phyloP scores from a whole-genome alignment of 1,139 yeast genomes.

The Debaryomyces sp. region DNA sequence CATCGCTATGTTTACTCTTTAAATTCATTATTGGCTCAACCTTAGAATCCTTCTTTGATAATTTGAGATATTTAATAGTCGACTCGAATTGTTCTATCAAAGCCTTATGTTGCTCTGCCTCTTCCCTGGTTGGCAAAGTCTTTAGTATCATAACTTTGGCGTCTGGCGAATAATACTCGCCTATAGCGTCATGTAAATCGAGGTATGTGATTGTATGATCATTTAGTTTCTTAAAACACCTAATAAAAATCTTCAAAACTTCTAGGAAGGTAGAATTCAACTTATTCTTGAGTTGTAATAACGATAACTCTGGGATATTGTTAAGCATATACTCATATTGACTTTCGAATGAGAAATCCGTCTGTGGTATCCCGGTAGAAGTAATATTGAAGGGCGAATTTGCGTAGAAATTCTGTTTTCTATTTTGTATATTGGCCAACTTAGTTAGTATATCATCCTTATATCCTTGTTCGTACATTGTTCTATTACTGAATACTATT shows the following conservation, averaged over 20 bases:
- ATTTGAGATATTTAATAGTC: slow-evolving; percentile 23
- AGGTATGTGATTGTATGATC: slow-evolving; percentile 27
- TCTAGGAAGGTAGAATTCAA: slow-evolving; percentile 41
- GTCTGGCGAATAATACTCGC: slow-evolving; percentile 21
- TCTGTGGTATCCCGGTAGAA: slow-evolving; percentile 12
- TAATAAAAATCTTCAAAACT: slow-evolving; percentile 34
- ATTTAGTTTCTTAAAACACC: slow-evolving; percentile 35
- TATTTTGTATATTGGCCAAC: slow-evolving; percentile 20
- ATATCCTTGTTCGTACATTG: slow-evolving; percentile 35
- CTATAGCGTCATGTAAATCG: slow-evolving; percentile 33
- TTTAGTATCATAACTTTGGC: slow-evolving; percentile 19
- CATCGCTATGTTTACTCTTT: slow-evolving; percentile 17
- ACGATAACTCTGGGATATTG: slow-evolving; percentile 32
- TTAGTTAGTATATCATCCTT: slow-evolving; percentile 29
- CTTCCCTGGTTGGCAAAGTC: slow-evolving; percentile 31
- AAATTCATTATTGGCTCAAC: slow-evolving; percentile 7
- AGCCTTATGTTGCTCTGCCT: slow-evolving; percentile 32
- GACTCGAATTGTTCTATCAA: slow-evolving; percentile 37
- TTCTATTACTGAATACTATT: slow-evolving; percentile 32
- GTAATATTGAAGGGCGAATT: slow-evolving; percentile 31
- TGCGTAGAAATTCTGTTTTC: slow-evolving; percentile 26
- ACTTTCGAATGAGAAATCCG: slow-evolving; percentile 26
- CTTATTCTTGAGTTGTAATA: slow-evolving; percentile 33
- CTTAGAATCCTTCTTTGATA: slow-evolving; percentile 12
- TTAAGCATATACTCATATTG: slow-evolving; percentile 30